phyloP scores from a whole-genome alignment of 2,329 filamentous ascomycete genomes.

The Penicillium hesseltinei region DNA sequence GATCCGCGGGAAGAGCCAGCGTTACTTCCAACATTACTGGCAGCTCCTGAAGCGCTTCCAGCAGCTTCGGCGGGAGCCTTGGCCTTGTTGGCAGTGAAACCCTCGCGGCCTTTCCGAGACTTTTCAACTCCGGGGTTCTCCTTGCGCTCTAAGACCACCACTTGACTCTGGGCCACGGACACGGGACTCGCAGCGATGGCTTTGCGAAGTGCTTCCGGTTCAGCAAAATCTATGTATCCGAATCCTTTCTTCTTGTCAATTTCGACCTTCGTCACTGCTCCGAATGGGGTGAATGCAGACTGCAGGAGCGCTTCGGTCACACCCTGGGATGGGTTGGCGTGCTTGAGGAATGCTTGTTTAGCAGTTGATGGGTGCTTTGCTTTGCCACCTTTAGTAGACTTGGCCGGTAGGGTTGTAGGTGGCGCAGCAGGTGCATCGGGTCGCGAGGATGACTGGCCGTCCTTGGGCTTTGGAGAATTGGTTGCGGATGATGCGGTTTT shows the following conservation, averaged over 20 bases:
- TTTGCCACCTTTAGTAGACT: conserved; percentile 29
- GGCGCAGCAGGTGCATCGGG: conserved; percentile 17
- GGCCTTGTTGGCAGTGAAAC: conserved; percentile 10
- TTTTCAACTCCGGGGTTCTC: conserved; percentile 35
- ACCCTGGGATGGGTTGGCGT: conserved; percentile 84
- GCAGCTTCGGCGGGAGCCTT: conserved; percentile 9
- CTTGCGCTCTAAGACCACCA: conserved; percentile 73
- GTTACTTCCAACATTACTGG: background rate
- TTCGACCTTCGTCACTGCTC: conserved; percentile 74
- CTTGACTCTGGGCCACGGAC: conserved; percentile 76
- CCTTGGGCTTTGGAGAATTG: conserved; percentile 20
- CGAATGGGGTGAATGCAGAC: conserved; percentile 71
- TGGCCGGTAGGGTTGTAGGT: conserved; percentile 17
- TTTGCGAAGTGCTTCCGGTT: conserved; percentile 68
- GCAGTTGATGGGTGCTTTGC: conserved; percentile 30
- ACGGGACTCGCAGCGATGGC: conserved; percentile 81
- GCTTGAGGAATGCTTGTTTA: conserved; percentile 68
- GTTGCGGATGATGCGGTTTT: conserved; percentile 17
- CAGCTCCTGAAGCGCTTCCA: background rate
- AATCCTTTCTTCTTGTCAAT: conserved; percentile 95
- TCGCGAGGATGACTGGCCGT: conserved; percentile 25
- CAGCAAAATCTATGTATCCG: conserved; percentile 85
- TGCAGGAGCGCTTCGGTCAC: conserved; percentile 80
- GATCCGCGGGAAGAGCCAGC: conserved; percentile 22
- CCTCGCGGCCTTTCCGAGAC: conserved; percentile 31